A percentile compares a stretch with the other conserved stretches of the same genome.
These are phyloP conservation scores for Monosporascus sp. DNA, from an alignment of 2,329 filamentous ascomycete genomes.

Conservation along the genomic window DNA sequence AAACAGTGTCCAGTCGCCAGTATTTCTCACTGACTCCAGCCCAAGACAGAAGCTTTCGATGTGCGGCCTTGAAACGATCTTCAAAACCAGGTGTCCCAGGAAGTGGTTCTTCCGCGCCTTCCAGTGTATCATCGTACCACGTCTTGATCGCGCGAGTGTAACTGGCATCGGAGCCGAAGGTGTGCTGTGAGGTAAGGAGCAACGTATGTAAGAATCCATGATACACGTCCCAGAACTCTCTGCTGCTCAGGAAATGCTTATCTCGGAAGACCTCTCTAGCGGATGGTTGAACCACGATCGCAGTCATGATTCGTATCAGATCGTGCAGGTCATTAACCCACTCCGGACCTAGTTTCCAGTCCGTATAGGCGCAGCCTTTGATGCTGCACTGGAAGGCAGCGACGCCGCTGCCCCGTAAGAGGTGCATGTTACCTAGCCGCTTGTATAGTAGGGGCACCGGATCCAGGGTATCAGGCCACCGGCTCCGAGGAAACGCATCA, in stretches of 20 bases:
- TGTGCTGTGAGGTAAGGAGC: constrained; percentile 7
- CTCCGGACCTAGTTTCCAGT: constrained; percentile 11
- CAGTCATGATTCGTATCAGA: constrained; percentile 14
- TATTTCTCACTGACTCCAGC: constrained; percentile 11
- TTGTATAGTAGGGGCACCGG: constrained; percentile 20
- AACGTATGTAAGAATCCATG: constrained; percentile 18
- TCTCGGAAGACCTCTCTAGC: constrained; percentile 5
- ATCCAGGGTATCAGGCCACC: constrained; percentile 23
- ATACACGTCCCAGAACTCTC: constrained; percentile 13
- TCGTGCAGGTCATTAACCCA: constrained; percentile 22
- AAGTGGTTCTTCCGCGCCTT: constrained; percentile 2
- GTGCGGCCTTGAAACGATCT: constrained; percentile 14
- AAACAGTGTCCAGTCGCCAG: background rate
- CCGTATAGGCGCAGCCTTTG: constrained; percentile 17
- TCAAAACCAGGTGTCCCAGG: constrained; percentile 14
- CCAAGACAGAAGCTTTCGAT: constrained; percentile 20
- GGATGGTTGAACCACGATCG: constrained; percentile 5
- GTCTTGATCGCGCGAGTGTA: constrained; percentile 15
- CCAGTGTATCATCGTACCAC: constrained; percentile 9
- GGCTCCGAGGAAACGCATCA: constrained; percentile 7
- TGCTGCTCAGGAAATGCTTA: constrained; percentile 6
- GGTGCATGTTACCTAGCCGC: constrained; percentile 17
- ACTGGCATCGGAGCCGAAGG: constrained; percentile 16
- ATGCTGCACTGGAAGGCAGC: constrained; percentile 20
- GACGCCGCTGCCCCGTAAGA: constrained; percentile 10